Base-by-base conservation (phyloP, 2,329 filamentous ascomycete species). In the Mycosphaerella arachidis region DNA sequence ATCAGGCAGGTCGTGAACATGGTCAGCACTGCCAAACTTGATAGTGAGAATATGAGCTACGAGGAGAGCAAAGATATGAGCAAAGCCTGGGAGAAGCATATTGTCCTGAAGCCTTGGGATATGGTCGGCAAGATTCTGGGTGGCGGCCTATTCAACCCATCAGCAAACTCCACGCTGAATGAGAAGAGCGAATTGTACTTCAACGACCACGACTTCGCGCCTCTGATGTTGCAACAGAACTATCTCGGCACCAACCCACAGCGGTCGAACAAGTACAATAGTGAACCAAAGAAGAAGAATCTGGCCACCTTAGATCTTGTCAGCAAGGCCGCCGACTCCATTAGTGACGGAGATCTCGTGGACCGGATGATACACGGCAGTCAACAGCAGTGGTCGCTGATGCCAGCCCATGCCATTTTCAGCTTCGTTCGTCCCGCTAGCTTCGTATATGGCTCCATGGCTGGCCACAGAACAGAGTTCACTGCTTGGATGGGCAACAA, bases 121-220 rank as follows among this genome's bases (percentile, higher is more conserved):
- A 99, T 99, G 70, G 92, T 91, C 63, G 85, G 89, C 72, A 97
- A 97, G 78, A 91, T 99, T 72, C 84, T 99, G 6, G 91, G 85
- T 29, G 88, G 91, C 4, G 91, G 91, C 40, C 85, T 97, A 76
- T 99, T 97, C 75, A 83, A 90, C 27, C 83, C 87, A 4, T 86
- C 87, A 53, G 95, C 91, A 76, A 95, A 91, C 66, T 81, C 90
- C 3, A 96, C 91, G 0, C 79, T 99, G 37, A 97, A 97, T 72
- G 93, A 99, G 75, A 99, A 99, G 81, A 94, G 95, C 63, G 93
- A 99, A 76, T 85, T 99, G 1, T 99, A 99, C 75, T 99, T 99
- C 81, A 97, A 99, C 74, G 94, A 99, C 70, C 94, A 99, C 71
- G 94, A 99, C 70, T 96, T 97, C 77, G 97, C 92, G 70, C 94